These are phyloP conservation scores for Diaporthe citrichinensis DNA, from an alignment of 2,329 filamentous ascomycete species.

Conservation along the genomic window DNA sequence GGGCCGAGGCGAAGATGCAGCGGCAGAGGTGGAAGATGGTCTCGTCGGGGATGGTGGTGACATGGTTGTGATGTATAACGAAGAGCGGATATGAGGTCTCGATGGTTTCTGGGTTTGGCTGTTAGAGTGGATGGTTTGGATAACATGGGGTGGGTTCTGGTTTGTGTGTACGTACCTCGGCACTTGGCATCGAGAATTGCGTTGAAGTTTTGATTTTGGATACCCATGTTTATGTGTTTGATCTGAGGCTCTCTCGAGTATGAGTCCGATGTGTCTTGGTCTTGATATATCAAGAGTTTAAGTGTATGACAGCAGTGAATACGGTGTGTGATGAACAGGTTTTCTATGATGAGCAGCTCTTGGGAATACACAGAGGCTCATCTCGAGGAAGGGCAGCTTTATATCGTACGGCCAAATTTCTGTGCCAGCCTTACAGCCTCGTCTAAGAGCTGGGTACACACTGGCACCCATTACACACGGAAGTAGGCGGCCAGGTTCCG, in stretches of 20 bases:
- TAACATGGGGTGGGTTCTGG: not conserved
- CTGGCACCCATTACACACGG: slow-evolving; percentile 2
- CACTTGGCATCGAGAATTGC: slow-evolving; percentile 39
- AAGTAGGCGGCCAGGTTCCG: slow-evolving; percentile 34
- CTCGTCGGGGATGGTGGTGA: slow-evolving; percentile 47
- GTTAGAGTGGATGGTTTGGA: not conserved
- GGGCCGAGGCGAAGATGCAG: slow-evolving; percentile 45
- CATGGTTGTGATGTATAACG: slow-evolving; percentile 47
- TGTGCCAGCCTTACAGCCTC: slow-evolving; percentile 46
- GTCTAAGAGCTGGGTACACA: slow-evolving; percentile 15
- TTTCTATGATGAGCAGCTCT: not conserved
- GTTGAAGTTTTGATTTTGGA: slow-evolving; percentile 9
- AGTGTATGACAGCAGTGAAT: not conserved
- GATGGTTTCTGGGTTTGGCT: slow-evolving; percentile 47
- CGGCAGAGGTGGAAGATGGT: slow-evolving; percentile 47
- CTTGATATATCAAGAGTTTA: slow-evolving; percentile 2
- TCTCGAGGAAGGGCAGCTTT: slow-evolving; percentile 37
- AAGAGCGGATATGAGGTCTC: slow-evolving; percentile 48
- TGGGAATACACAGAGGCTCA: not conserved
- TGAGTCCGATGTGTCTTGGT: not conserved
- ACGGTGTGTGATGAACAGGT: not conserved
- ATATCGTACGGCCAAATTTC: slow-evolving; percentile 11
- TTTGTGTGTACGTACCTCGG: slow-evolving; percentile 36
- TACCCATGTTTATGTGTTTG: slow-evolving; percentile 32
- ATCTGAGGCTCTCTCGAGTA: not conserved